Base-by-base conservation (phyloP, 2,329 filamentous ascomycete genomes). In the Zymoseptoria tritici region DNA sequence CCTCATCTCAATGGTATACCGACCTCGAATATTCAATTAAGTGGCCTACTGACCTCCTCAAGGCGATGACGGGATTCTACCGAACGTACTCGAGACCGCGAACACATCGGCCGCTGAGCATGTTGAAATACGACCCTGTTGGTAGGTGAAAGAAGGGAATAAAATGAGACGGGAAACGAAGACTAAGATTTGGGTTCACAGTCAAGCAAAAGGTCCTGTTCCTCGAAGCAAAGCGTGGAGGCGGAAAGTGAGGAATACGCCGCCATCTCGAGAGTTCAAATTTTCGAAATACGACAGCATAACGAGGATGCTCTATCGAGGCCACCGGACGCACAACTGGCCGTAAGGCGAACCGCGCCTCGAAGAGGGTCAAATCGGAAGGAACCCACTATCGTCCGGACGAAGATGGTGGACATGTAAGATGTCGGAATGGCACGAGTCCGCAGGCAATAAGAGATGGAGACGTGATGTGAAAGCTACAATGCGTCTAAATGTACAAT, bases 71-170 rank as follows among this genome's bases (percentile, higher is more conserved):
- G 24, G 94, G 94, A 72, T 99, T 91, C 83, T 99, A 93, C 82
- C 92, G 93, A 77, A 95, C 91, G 57, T 86, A 96, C 76, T 83
- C 88, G 68, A 87, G 95, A 60, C 92, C 91, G 11, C 87, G 94
- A 68, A 83, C 84, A 29, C 83, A 91, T 64, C 82, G 88, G 52
- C 92, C 95, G 59, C 84, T 99, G 78, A 95, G 91, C 79, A 94
- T 99, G 91, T 80, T 99, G 70, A 99, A 99, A 81, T 99, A 99
- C 78, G 94, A 99, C 74, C 94, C 94, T 50, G 92, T 99, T 66
- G 88, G 90, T 96, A 85, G 66, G 83, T 74, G n/a, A 3, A 21
- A 22, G 29, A 19, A 55, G 11, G 36, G 49, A 11, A 7, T 46
- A 24, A 20, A 19, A 29, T 16, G 51, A 19, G 26, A 54, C 31